A percentile compares a stretch with the other conserved stretches of the same genome.
Evolutionary conservation across 2,329 filamentous ascomycete genomes (phyloP).

Genomic region (Macrophomina pseudophaseolina): DNA sequence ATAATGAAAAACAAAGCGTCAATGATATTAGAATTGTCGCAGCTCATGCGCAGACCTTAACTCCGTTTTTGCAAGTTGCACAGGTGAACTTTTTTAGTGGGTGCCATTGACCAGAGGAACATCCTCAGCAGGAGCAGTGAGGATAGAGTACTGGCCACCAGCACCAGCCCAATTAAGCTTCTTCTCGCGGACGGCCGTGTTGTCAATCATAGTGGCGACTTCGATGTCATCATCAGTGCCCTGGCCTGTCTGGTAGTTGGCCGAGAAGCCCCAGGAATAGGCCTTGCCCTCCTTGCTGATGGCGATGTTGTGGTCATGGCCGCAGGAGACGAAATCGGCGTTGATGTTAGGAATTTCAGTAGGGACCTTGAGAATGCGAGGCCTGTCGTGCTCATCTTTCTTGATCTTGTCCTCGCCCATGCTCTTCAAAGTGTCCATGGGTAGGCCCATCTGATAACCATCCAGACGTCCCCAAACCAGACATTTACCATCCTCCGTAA

Average conservation of each 20-base stretch:
- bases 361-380: slow-evolving; percentile 75
- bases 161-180: slow-evolving; percentile 78
- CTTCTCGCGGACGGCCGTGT: slow-evolving; percentile 77
- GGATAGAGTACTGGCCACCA: slow-evolving; percentile 81
- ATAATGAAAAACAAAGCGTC: neutral
- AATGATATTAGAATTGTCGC: neutral
- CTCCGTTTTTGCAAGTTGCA: slow-evolving; percentile 2
- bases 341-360: slow-evolving; percentile 61
- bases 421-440: slow-evolving; percentile 47
- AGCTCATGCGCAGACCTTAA: neutral
- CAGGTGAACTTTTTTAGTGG: neutral
- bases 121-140: slow-evolving; percentile 51
- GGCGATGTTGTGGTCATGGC: slow-evolving; percentile 75
- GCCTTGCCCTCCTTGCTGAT: slow-evolving; percentile 72
- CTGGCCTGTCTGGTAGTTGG: slow-evolving; percentile 80
- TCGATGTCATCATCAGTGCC: slow-evolving; percentile 80
- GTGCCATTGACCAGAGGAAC: slow-evolving; percentile 17
- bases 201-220: slow-evolving; percentile 79
- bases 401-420: slow-evolving; percentile 65
- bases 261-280: slow-evolving; percentile 80
- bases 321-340: slow-evolving; percentile 64
- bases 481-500: slow-evolving; percentile 59
- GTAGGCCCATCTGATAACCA: slow-evolving; percentile 59
- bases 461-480: slow-evolving; percentile 67
- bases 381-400: slow-evolving; percentile 66